Evolutionary conservation across 202 grass and related monocot genomes (phyloP).

Genomic region (Zizania palustris): DNA sequence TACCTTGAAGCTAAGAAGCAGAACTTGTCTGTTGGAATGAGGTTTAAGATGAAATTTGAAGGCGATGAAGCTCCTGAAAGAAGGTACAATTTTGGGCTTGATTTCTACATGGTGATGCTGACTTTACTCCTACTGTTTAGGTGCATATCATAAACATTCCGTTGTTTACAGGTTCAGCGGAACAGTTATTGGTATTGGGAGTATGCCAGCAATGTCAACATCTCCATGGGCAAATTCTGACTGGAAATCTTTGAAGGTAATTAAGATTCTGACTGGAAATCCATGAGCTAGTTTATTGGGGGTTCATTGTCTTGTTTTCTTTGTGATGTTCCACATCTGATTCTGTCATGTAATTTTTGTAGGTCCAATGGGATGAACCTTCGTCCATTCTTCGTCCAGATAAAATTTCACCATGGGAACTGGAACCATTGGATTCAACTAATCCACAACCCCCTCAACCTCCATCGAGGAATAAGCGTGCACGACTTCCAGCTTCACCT

Average conservation of each 20-base stretch:
- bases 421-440: constrained; percentile 68
- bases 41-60: constrained; percentile 98
- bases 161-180: constrained; percentile 78
- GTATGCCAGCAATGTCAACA: constrained; percentile 43
- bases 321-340: constrained; percentile 30
- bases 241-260: constrained; percentile 93
- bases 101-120: constrained; percentile 35
- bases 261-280: constrained; percentile 9
- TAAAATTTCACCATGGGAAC: constrained; percentile 88
- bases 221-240: constrained; percentile 80
- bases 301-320: constrained; percentile 19
- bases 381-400: constrained; percentile 79
- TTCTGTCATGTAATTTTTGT: constrained; percentile 38
- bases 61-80: constrained; percentile 91
- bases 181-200: constrained; percentile 73
- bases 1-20: constrained; percentile 91
- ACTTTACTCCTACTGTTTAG: constrained; percentile 22
- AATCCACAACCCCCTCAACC: constrained; percentile 57
- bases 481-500: constrained; percentile 57
- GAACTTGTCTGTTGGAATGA: constrained; percentile 83
- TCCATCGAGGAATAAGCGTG: constrained; percentile 64
- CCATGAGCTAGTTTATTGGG: not conserved
- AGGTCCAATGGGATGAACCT: constrained; percentile 99
- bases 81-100: constrained; percentile 55
- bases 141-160: constrained; percentile 21